phyloP scores from a whole-genome alignment of 2,329 filamentous ascomycete genomes.

The Penicillium verrucosum region DNA sequence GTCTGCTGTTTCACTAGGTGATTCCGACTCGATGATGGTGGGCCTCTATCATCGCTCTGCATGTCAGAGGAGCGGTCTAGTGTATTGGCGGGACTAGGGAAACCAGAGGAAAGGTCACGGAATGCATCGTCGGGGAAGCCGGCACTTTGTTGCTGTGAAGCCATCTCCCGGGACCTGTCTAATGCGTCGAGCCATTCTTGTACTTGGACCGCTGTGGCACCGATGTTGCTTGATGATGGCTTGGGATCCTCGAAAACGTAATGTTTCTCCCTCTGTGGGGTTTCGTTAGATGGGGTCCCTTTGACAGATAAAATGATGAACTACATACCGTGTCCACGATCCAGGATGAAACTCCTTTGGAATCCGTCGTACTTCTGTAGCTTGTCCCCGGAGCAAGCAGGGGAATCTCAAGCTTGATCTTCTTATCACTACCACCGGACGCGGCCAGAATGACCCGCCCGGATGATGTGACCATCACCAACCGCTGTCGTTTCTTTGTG shows the following conservation, averaged over 20 bases:
- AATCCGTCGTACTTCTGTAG: constrained; percentile 77
- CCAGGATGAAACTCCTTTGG: constrained; percentile 86
- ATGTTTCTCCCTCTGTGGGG: constrained; percentile 72
- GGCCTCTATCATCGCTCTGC: constrained; percentile 29
- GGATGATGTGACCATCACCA: constrained; percentile 93
- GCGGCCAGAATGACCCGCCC: constrained; percentile 86
- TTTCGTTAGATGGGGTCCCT: constrained; percentile 28
- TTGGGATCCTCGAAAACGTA: constrained; percentile 95
- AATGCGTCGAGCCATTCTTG: constrained; percentile 92
- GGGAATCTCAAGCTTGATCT: constrained; percentile 88
- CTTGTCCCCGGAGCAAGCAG: constrained; percentile 70
- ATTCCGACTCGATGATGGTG: constrained; percentile 43
- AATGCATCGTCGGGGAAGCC: constrained; percentile 65
- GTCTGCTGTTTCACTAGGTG: constrained; percentile 43
- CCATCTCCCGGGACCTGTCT: constrained; percentile 81
- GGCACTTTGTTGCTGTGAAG: constrained; percentile 66
- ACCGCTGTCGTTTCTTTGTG: constrained; percentile 84
- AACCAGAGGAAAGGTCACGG: constrained; percentile 64
- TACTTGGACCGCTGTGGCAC: constrained; percentile 64
- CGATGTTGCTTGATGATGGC: constrained; percentile 60
- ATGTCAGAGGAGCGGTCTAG: constrained; percentile 43
- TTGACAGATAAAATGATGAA: constrained; percentile 8
- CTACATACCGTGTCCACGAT: constrained; percentile 84
- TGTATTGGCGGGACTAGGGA: constrained; percentile 62
- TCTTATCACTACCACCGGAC: constrained; percentile 91